Conservation (phyloP, 148 eudicot genomes). For the Oxyria digyna region DNA sequence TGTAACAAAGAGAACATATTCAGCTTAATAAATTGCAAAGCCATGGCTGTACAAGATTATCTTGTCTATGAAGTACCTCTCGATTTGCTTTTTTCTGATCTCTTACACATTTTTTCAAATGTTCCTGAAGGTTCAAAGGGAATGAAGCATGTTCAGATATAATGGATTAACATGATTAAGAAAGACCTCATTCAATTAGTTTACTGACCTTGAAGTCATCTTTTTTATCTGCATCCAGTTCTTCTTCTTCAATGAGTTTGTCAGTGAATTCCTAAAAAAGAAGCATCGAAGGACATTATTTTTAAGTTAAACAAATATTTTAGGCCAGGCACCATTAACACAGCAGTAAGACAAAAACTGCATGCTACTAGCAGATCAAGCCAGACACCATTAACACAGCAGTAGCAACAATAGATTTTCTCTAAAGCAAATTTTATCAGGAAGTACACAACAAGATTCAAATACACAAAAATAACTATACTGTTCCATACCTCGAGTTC, state of each 20-base stretch:
- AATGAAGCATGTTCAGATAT: neutral
- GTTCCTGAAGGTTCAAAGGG: constrained; percentile 28
- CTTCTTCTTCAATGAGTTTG: constrained; percentile 59
- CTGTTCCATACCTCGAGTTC: constrained; percentile 56
- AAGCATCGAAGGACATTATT: neutral
- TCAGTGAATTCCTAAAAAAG: constrained; percentile 63
- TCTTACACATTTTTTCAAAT: constrained; percentile 62
- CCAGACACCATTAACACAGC: neutral
- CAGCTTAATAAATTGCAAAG: neutral
- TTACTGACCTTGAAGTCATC: constrained; percentile 58
- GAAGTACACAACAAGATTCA: too few species aligned
- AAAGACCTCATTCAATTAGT: neutral
- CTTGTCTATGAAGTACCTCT: constrained; percentile 33
- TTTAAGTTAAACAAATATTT: neutral
- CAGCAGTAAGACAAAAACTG: too few species aligned
- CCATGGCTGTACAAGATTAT: neutral
- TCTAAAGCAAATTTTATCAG: too few species aligned
- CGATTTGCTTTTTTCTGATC: constrained; percentile 70
- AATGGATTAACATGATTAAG: neutral
- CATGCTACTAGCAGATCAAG: too few species aligned
- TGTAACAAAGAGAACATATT: constrained; percentile 12
- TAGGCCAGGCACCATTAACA: neutral
- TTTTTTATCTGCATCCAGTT: constrained; percentile 63
- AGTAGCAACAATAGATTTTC: neutral
- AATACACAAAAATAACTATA: too few species aligned